A percentile compares a stretch with the other conserved stretches of the same genome.
phyloP scores from a whole-genome alignment of 805 yeast genomes.

The Grigorovia jiainica region DNA sequence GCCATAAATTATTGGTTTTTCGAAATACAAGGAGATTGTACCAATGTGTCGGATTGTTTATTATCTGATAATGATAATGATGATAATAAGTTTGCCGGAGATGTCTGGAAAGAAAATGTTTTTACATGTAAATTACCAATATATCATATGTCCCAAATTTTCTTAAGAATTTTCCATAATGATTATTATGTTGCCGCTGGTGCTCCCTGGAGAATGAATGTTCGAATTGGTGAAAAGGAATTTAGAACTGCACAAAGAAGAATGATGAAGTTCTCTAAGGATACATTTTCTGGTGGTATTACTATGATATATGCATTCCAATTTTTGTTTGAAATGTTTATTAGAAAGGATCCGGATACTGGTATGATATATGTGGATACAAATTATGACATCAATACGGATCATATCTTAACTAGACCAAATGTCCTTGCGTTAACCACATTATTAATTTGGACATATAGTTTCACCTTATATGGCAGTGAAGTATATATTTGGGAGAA shows the following conservation, averaged over 20 bases:
- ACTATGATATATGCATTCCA: constrained; percentile 54
- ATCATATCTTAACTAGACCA: constrained; percentile 36
- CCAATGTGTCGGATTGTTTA: constrained; percentile 5
- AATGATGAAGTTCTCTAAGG: constrained; percentile 26
- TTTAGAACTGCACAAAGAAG: constrained; percentile 40
- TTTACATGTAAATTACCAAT: constrained; percentile 48
- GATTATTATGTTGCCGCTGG: constrained; percentile 77
- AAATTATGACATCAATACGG: constrained; percentile 43
- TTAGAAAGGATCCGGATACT: constrained; percentile 33
- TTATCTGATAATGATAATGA: not conserved
- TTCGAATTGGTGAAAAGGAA: constrained; percentile 43
- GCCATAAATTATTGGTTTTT: constrained; percentile 64
- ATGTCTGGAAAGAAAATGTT: constrained; percentile 17
- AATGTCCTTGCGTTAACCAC: constrained; percentile 28
- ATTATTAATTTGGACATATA: constrained; percentile 42
- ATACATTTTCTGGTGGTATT: constrained; percentile 39
- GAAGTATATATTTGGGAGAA: constrained; percentile 31
- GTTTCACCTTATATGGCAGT: constrained; percentile 39
- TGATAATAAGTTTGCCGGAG: not conserved
- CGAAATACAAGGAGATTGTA: constrained; percentile 13
- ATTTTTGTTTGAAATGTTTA: constrained; percentile 51
- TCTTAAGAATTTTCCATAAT: constrained; percentile 62
- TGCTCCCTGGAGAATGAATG: constrained; percentile 72
- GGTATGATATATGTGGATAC: constrained; percentile 2
- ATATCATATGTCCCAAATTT: constrained; percentile 65